Conservation (phyloP, 2,329 filamentous ascomycete species). For the Myriosclerotinia curreyana region DNA sequence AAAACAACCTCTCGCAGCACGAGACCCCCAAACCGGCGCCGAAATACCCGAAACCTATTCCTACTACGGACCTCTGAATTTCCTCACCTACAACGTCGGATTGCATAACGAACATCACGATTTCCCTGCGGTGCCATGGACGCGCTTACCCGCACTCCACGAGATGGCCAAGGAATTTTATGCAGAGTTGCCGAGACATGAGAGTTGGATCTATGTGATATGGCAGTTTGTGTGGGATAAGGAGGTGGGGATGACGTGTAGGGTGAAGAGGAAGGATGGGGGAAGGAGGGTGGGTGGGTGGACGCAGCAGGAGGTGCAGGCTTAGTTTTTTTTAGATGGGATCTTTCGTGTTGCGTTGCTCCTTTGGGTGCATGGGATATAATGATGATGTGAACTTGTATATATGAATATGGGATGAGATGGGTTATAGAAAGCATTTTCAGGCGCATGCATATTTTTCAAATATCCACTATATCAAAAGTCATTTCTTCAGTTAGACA, state of each 20-base stretch:
- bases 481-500: not conserved
- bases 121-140: constrained; percentile 97
- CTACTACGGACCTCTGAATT: constrained; percentile 91
- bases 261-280: constrained; percentile 87
- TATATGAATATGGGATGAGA: constrained; percentile 4
- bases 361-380: not conserved
- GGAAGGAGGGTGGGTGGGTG: constrained; percentile 61
- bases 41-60: constrained; percentile 90
- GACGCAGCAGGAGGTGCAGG: constrained; percentile 68
- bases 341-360: not conserved
- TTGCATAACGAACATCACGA: constrained; percentile 99
- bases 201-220: constrained; percentile 88
- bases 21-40: constrained; percentile 52
- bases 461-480: not conserved
- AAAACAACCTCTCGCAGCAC: constrained; percentile 51
- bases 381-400: constrained; percentile 6
- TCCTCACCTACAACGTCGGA: constrained; percentile 94
- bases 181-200: constrained; percentile 77
- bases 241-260: constrained; percentile 83
- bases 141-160: constrained; percentile 72
- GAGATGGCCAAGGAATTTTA: constrained; percentile 89
- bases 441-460: not conserved
- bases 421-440: constrained; percentile 5
- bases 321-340: constrained; percentile 33
- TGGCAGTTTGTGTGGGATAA: constrained; percentile 95